Evolutionary conservation across 257 asterid genomes (phyloP).

Genomic region (Capsicum chinense): DNA sequence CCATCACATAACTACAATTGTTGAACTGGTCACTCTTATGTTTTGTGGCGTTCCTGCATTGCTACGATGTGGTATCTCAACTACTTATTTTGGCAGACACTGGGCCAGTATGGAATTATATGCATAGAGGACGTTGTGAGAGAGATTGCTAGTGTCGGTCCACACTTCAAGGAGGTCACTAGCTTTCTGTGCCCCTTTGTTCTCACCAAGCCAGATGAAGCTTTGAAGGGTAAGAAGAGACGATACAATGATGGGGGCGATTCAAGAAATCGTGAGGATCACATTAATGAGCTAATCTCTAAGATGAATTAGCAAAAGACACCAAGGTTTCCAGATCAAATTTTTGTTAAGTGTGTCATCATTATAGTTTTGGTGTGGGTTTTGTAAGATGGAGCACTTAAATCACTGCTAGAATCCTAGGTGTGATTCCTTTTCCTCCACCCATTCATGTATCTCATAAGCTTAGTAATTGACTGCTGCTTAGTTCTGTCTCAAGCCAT

Average conservation of each 20-base stretch:
- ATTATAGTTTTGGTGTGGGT: neutral
- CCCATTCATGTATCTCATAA: neutral
- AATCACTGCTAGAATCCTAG: neutral
- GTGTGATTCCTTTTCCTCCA: neutral
- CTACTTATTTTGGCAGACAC: conserved; percentile 52
- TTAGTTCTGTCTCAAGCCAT: neutral
- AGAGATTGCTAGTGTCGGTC: conserved; percentile 70
- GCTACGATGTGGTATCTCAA: neutral
- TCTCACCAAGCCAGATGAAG: conserved; percentile 77
- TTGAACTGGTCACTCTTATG: neutral
- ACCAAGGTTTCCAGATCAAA: neutral
- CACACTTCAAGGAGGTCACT: conserved; percentile 66
- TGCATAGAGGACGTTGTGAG: conserved; percentile 84
- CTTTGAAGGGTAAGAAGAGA: conserved; percentile 73
- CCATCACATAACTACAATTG: neutral
- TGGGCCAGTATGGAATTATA: conserved; percentile 67
- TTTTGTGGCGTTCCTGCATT: neutral
- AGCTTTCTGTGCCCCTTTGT: conserved; percentile 71
- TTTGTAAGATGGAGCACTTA: neutral
- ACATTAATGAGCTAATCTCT: conserved; percentile 67
- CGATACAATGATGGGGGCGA: conserved; percentile 89
- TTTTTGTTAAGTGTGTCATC: neutral
- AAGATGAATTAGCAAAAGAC: conserved; percentile 67
- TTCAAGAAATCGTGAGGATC: conserved; percentile 74
- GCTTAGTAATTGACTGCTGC: neutral